Evolutionary conservation across 2,329 filamentous ascomycete genomes (phyloP).

Genomic region (Fusarium sp.): DNA sequence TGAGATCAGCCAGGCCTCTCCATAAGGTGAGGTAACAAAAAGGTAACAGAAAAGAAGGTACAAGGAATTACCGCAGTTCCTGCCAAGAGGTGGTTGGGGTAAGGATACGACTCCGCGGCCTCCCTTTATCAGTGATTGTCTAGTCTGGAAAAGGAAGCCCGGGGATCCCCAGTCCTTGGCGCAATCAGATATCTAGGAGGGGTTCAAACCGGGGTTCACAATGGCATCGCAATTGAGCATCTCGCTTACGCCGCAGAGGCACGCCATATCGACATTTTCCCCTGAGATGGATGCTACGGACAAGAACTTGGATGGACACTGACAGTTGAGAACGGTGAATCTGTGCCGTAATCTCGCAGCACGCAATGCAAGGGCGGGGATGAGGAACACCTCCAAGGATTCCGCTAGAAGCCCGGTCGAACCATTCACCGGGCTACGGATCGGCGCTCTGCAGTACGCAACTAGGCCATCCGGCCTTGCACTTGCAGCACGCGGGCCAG

Average conservation of each 20-base stretch:
- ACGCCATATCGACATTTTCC: slow-evolving; percentile 6
- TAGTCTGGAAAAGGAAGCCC: slow-evolving; percentile 3
- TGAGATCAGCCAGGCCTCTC: slow-evolving; percentile 1
- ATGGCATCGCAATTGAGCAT: neutral
- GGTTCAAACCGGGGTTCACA: neutral
- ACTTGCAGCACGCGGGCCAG: neutral
- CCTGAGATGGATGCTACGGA: neutral
- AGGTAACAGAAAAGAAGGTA: slow-evolving; percentile 14
- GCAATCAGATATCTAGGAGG: neutral
- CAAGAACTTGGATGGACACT: neutral
- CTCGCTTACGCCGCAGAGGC: neutral
- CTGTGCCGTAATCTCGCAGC: neutral
- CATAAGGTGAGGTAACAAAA: slow-evolving; percentile 22
- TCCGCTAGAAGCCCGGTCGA: slow-evolving; percentile 13
- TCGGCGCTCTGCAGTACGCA: slow-evolving; percentile 24
- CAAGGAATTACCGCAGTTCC: slow-evolving; percentile 2
- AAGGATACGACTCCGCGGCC: neutral
- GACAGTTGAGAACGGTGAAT: neutral
- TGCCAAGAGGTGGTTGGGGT: slow-evolving; percentile 13
- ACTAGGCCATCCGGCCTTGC: neutral
- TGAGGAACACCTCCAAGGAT: neutral
- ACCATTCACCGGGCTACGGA: neutral
- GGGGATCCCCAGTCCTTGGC: neutral
- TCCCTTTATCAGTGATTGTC: neutral
- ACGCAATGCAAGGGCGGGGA: neutral